Evolutionary conservation across 1,284 basidiomycete genomes (phyloP).

Genomic region (Phaffia rhodozyma): DNA sequence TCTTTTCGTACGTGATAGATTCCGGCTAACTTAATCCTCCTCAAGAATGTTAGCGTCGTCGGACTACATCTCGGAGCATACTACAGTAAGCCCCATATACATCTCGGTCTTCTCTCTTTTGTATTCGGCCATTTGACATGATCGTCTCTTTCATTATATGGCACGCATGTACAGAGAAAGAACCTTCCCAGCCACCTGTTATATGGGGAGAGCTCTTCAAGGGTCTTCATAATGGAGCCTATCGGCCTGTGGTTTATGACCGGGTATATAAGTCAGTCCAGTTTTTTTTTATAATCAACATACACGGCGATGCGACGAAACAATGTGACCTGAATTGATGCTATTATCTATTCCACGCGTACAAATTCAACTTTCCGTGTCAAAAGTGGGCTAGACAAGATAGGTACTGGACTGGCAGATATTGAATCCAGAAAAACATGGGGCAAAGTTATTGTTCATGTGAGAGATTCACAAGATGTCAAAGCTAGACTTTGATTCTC

Average conservation of each 20-base stretch:
- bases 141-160: too few relatives aligned
- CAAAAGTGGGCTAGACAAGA: constrained; percentile 48
- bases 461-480: constrained; percentile 41
- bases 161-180: constrained; percentile 43
- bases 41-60: constrained; percentile 72
- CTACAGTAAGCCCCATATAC: background rate
- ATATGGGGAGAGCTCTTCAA: constrained; percentile 67
- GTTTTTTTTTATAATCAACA: background rate
- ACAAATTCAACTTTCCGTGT: background rate
- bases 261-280: constrained; percentile 46
- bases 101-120: background rate
- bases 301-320: background rate
- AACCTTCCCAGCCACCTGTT: constrained; percentile 49
- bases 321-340: constrained; percentile 30
- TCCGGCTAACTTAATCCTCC: constrained; percentile 72
- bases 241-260: constrained; percentile 61
- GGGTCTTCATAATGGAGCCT: constrained; percentile 54
- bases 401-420: constrained; percentile 44
- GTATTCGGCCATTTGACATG: too few relatives aligned
- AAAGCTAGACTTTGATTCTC: background rate
- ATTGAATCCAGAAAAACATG: constrained; percentile 69
- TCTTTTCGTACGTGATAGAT: constrained; percentile 40
- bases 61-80: constrained; percentile 61
- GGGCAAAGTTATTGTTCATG: constrained; percentile 72
- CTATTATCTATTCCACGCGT: constrained; percentile 36